Percentiles rank a stretch among this genome's conserved stretches.
Conservation (phyloP, 2,329 filamentous ascomycete genomes). For the Botrytis elliptica region DNA sequence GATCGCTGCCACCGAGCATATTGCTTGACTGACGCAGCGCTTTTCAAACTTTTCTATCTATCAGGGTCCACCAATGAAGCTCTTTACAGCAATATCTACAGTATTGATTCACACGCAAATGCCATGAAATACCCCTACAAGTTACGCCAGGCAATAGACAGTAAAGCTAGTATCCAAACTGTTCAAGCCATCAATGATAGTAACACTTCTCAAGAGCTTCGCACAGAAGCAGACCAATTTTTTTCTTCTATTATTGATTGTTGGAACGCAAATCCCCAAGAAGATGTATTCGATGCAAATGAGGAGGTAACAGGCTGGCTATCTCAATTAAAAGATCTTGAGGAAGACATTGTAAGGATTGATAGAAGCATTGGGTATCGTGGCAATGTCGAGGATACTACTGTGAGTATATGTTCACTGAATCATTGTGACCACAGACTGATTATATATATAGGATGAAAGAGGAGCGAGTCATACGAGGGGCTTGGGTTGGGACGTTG, state of each 20-base stretch:
- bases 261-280: fast-evolving
- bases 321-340: neutral
- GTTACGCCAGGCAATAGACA: neutral
- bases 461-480: neutral
- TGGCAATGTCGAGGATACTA: neutral
- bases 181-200: neutral
- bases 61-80: neutral
- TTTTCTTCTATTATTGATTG: fast-evolving
- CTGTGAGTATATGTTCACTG: neutral
- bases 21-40: neutral
- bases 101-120: neutral
- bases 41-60: neutral
- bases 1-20: neutral
- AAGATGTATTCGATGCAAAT: neutral
- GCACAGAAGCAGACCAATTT: neutral
- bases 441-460: neutral
- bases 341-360: neutral
- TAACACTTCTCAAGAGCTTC: neutral
- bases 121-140: neutral
- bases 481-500: fast-evolving
- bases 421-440: neutral
- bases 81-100: neutral
- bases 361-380: neutral
- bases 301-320: neutral
- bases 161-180: neutral